phyloP scores from a whole-genome alignment of 2,329 filamentous ascomycete species.

The Cercospora canescens region DNA sequence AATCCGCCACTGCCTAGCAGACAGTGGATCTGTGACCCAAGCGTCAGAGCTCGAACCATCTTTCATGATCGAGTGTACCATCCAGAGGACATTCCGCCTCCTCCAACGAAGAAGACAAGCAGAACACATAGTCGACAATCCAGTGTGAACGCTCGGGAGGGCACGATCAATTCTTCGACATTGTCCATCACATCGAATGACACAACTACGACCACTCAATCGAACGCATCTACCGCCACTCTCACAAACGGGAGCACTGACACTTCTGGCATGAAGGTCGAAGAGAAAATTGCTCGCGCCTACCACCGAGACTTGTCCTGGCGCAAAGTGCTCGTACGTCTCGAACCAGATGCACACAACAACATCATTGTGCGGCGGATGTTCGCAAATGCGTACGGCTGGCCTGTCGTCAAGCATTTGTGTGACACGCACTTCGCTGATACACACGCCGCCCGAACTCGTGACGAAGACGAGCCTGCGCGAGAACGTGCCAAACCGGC shows the following conservation, averaged over 20 bases:
- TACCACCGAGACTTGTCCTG: slow-evolving; percentile 91
- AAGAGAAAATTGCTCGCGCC: slow-evolving; percentile 95
- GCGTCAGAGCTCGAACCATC: slow-evolving; percentile 80
- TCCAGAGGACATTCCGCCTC: slow-evolving; percentile 85
- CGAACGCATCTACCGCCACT: slow-evolving; percentile 5
- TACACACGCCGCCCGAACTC: slow-evolving; percentile 62
- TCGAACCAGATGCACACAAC: slow-evolving; percentile 97
- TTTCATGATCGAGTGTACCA: slow-evolving; percentile 97
- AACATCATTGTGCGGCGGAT: slow-evolving; percentile 95
- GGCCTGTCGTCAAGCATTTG: slow-evolving; percentile 93
- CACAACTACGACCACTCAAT: slow-evolving; percentile 9
- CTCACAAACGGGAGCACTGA: slow-evolving; percentile 40
- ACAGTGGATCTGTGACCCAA: slow-evolving; percentile 81
- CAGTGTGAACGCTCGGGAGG: neutral
- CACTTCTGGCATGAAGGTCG: slow-evolving; percentile 76
- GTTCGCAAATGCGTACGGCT: slow-evolving; percentile 96
- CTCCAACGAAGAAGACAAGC: slow-evolving; percentile 52
- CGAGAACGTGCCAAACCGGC: slow-evolving; percentile 65
- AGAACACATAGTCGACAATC: neutral
- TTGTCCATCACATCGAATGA: slow-evolving; percentile 18
- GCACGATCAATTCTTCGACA: neutral
- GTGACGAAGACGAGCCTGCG: slow-evolving; percentile 67
- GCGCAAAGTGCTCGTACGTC: slow-evolving; percentile 93
- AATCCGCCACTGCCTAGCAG: slow-evolving; percentile 82
- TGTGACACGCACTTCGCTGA: slow-evolving; percentile 94